Base-by-base conservation (phyloP, 345 rosid genomes). In the Hibiscus mutabilis region DNA sequence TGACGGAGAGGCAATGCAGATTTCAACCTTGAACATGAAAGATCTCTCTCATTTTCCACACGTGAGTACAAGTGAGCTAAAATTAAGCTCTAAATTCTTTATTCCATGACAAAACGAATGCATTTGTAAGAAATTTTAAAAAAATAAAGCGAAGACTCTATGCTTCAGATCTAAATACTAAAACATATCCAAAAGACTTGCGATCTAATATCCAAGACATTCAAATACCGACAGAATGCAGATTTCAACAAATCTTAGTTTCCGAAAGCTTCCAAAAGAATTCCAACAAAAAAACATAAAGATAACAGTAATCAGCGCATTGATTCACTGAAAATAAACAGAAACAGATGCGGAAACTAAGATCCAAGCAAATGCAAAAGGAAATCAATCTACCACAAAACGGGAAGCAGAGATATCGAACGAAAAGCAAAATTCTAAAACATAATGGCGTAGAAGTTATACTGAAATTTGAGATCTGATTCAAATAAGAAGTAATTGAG, bases 41-140 rank as follows among this genome's bases (percentile, higher is more conserved):
- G 42, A 37, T 7, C 42, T 82, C 85, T 70, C 85, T 77, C 85
- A 79, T 82, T 78, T 29, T 16, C 16, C 71, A 58, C 29, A 51
- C 51, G 0, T 25, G 4, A 49, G 6, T 18, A 21, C 51, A 40
- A 67, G 1, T 60, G 42, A 60, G 19, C 35, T 15, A 16, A 29
- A 29, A 31, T 60, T 15, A 29, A 60, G 42, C 33, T 60, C 42
- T 29, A 29, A 15, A 15, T 60, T 22, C 29, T 19, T 21, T 21
- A 55, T 18, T 42, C n/a, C 21, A 24, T 24, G 63, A 25, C 5
- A 25, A 59, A 60, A 60, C 12, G 35, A 14, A 31, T 29, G 11
- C 65, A 31, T 49, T 13, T 37, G 8, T 37, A 7, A 37, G 10
- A 7, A 6, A 6, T 7, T 16, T 29, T 29, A 13, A 53, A 18